phyloP scores from a whole-genome alignment of 805 yeast genomes.

The Wickerhamomyces strasburgensis region DNA sequence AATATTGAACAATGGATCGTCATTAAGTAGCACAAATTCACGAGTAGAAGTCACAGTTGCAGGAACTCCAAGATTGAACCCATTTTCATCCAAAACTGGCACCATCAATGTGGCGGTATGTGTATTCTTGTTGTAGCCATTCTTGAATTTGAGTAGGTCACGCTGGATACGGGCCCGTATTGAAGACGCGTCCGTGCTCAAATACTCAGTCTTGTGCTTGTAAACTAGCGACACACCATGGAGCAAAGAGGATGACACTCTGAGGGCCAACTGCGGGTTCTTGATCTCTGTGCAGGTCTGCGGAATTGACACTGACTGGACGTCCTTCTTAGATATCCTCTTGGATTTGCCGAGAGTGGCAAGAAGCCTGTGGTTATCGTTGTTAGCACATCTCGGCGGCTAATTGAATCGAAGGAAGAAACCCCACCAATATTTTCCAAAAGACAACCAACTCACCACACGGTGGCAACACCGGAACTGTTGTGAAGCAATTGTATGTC shows the following conservation, averaged over 20 bases:
- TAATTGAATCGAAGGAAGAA: not conserved
- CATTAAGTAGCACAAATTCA: constrained; percentile 22
- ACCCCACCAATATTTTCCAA: too few species aligned
- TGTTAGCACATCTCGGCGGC: constrained; percentile 3
- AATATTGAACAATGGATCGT: constrained; percentile 36
- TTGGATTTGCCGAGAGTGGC: constrained; percentile 37
- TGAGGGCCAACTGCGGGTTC: constrained; percentile 21
- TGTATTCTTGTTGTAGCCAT: constrained; percentile 3
- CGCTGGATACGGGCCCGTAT: constrained; percentile 23
- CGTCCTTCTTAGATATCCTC: constrained; percentile 29
- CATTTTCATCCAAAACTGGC: not conserved
- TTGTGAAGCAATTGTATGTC: constrained; percentile 11
- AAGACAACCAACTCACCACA: constrained; percentile 20
- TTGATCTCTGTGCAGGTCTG: constrained; percentile 31
- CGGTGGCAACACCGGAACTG: constrained; percentile 27
- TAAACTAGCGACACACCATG: constrained; percentile 44
- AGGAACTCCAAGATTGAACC: not conserved
- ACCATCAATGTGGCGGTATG: constrained; percentile 3
- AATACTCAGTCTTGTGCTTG: constrained; percentile 43
- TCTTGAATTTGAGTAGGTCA: constrained; percentile 13
- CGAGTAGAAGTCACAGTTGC: not conserved
- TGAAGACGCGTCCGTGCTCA: constrained; percentile 26
- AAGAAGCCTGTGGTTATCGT: constrained; percentile 24
- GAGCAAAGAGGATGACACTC: constrained; percentile 37
- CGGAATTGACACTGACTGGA: constrained; percentile 38